Percentiles rank a stretch among this genome's conserved stretches.
phyloP scores from a whole-genome alignment of 2,329 filamentous ascomycete species.

The Fulvia fulva region DNA sequence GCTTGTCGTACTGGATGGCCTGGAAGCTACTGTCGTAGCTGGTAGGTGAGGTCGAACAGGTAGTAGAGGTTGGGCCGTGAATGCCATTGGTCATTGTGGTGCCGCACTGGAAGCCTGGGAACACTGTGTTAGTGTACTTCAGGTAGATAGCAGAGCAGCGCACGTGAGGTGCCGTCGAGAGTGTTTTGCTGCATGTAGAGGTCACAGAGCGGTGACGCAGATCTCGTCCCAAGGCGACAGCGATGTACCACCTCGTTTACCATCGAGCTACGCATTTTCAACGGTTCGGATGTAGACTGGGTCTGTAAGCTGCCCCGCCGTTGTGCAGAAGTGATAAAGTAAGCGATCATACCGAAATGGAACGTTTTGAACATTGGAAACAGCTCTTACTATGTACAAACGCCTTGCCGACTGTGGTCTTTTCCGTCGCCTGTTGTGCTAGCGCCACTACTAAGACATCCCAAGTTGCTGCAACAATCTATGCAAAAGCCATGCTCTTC shows the following conservation, averaged over 20 bases:
- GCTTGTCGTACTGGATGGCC: too few relatives aligned
- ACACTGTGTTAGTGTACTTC: not conserved
- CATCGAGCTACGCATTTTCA: too few relatives aligned
- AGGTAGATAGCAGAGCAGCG: not conserved
- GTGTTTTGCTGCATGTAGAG: too few relatives aligned
- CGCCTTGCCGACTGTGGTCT: not conserved
- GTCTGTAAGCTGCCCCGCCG: not conserved
- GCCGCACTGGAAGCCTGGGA: not conserved
- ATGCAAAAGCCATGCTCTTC: constrained; percentile 76
- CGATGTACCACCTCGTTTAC: too few relatives aligned
- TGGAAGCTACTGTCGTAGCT: not conserved
- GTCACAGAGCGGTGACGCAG: too few relatives aligned
- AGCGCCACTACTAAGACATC: not conserved
- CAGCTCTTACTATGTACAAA: not conserved
- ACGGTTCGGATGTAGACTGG: too few relatives aligned
- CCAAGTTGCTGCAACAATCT: not conserved
- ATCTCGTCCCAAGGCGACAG: too few relatives aligned
- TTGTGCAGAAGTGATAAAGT: not conserved
- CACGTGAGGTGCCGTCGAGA: not conserved
- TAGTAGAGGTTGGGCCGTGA: not conserved
- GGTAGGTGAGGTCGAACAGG: not conserved
- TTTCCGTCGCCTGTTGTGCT: not conserved
- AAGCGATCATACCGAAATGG: not conserved
- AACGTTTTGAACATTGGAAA: not conserved
- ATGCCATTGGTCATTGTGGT: not conserved